Evolutionary conservation across 805 yeast species (phyloP), one percentile per base, ranked within the genome.

Genomic region (Blastobotrys terrestris): DNA sequence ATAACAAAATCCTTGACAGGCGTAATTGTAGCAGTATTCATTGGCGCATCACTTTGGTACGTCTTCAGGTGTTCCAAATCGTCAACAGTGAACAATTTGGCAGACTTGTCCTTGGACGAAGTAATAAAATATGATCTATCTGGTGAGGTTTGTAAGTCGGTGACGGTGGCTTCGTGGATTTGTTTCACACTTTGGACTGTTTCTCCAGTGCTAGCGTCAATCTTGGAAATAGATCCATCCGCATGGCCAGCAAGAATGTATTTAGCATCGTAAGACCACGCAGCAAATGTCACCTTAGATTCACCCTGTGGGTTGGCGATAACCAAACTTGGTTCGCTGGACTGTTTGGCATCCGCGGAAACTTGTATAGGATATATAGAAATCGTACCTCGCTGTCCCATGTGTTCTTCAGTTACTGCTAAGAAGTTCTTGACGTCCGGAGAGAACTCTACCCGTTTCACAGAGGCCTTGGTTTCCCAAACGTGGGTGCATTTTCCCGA

Each of bases 21-120:
- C 14, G 99, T 91, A 61, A 94, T 85, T 59, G 95, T 85, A 16
- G 98, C 98, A 39, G 96, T 81, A 76, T 94, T 94, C 78, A 94
- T 78, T 54, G 98, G 97, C 50, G 95, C 90, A 68, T 90, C 97
- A 3, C 96, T 84, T 61, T 77, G 80, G 71, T 77, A 94, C 18
- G 80, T 81, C 72, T 91, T 90, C 69, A 87, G 70, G 42, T 54
- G 39, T 58, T 82, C 78, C 56, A 94, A 76, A 48, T 83, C 77
- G 58, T 87, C 95, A 48, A 86, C 87, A 67, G 88, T 92, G 51
- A 87, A 74, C 55, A 94, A 73, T 55, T 79, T 76, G 4, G 97
- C 87, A 53, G 84, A 77, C 72, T 89, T 87, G 74, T 94, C 99
- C 71, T 92, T 89, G 47, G 97, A 89, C 2, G 97, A 77, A 8